Evolutionary conservation across 1,139 yeast genomes (phyloP), one percentile per base, ranked within the genome.

Genomic region (Suhomyces panamericanus): DNA sequence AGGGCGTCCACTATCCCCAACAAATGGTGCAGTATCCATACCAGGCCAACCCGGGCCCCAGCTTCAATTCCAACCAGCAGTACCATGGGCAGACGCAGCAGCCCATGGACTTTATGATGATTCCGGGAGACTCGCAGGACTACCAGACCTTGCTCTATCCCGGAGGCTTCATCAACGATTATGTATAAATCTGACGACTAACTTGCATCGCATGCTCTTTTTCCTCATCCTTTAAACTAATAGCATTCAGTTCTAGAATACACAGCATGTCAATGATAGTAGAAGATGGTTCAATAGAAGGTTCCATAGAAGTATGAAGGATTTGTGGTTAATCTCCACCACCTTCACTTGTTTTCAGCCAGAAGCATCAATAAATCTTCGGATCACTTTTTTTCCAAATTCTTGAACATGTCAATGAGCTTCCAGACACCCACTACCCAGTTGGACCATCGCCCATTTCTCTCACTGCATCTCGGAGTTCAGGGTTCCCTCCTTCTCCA

Each of bases 41-140:
- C 32, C 51, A 31, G 32, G 26, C 42, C n/a, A 28, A n/a, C 47
- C 45, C 33, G 22, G 28, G 24, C 15, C 41, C 35, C 15, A 16
- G 31, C 11, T 14, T 29, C 35, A 16, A 42, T 30, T 28, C 40
- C 33, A 39, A 36, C 38, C 46, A 27, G 10, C 48, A 31, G 16
- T 39, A 35, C 13, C 40, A 41, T 20, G 37, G 35, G 39, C 47
- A 30, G 20, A 32, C 41, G 6, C 48, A 32, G 15, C 52, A 56
- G 13, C 52, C 49, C 32, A 47, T 58, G 55, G 63, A 58, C 42
- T 49, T 55, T 22, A 54, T 57, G 56, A 47, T 50, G 52, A 42
- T 50, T 27, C 47, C 50, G 7, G 44, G 41, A 11, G 51, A 48
- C n/a, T 39, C 48, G 6, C 51, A 48, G 20, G 57, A 54, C 15